Percentiles rank a stretch among this genome's conserved stretches.
These are phyloP conservation scores for Debaryomycetaceae sp. DNA, from an alignment of 1,139 yeast genomes.

Conservation along the genomic window DNA sequence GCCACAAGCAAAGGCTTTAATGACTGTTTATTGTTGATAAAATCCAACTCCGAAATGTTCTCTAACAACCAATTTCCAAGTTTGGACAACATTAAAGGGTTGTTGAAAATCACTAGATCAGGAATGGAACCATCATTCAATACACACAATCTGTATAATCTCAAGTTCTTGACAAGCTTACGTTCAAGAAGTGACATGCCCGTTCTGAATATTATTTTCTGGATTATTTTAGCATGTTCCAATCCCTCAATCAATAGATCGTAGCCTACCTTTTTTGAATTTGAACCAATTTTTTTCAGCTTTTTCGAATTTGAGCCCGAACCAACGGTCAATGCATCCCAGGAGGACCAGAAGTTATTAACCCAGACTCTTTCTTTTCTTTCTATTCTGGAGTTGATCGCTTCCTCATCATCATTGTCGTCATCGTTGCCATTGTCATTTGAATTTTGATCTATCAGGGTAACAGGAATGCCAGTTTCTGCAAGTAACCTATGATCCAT, in stretches of 20 bases:
- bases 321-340: conserved; percentile 78
- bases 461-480: conserved; percentile 13
- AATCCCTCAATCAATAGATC: conserved; percentile 68
- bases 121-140: conserved; percentile 79
- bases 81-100: conserved; percentile 80
- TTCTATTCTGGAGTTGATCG: conserved; percentile 41
- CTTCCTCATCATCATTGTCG: conserved; percentile 32
- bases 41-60: conserved; percentile 78
- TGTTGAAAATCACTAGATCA: conserved; percentile 70
- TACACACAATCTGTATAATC: conserved; percentile 82
- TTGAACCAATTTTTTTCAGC: conserved; percentile 6
- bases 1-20: conserved; percentile 86
- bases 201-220: conserved; percentile 80
- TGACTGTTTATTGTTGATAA: conserved; percentile 38
- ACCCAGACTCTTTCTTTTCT: conserved; percentile 74
- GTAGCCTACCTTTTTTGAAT: conserved; percentile 40
- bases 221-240: conserved; percentile 75
- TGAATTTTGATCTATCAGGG: conserved; percentile 17
- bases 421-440: conserved; percentile 19
- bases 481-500: conserved; percentile 41
- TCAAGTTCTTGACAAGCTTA: conserved; percentile 70
- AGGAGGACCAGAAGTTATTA: conserved; percentile 87
- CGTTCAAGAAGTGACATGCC: conserved; percentile 88
- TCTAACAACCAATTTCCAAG: conserved; percentile 91
- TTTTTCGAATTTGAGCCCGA: conserved; percentile 8